A percentile compares a stretch with the other conserved stretches of the same genome.
Conservation (phyloP, 495 filamentous ascomycete genomes). For the Aspergillus conjunctus region DNA sequence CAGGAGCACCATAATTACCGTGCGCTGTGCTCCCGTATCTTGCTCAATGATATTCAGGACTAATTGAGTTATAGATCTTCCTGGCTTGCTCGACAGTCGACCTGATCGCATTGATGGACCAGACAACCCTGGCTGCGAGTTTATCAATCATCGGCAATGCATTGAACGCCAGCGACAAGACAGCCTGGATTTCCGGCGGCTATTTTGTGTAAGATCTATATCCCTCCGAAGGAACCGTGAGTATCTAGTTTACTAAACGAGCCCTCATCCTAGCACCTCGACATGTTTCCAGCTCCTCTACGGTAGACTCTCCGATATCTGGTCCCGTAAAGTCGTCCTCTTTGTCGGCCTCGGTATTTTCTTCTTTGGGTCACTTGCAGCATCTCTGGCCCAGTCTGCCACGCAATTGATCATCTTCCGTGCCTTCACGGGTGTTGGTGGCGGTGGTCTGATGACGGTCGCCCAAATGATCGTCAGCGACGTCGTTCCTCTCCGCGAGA, state of each 20-base stretch:
- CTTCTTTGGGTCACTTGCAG: constrained; percentile 56
- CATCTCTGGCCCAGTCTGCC: constrained; percentile 53
- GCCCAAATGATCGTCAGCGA: constrained; percentile 59
- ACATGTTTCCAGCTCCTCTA: constrained; percentile 59
- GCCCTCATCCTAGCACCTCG: constrained; percentile 41
- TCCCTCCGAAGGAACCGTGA: neutral
- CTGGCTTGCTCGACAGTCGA: constrained; percentile 59
- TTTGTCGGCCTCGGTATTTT: constrained; percentile 54
- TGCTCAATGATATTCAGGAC: neutral
- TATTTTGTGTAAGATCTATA: constrained; percentile 52
- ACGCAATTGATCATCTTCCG: constrained; percentile 58
- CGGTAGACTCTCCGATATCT: constrained; percentile 59
- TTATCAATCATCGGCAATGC: constrained; percentile 53
- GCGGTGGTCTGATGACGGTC: constrained; percentile 58
- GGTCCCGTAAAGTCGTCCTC: constrained; percentile 57
- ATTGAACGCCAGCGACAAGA: constrained; percentile 48
- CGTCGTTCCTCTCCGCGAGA: constrained; percentile 54
- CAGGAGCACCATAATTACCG: constrained; percentile 51
- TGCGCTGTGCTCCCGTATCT: constrained; percentile 23
- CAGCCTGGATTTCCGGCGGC: constrained; percentile 56
- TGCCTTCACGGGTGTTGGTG: constrained; percentile 57
- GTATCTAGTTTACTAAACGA: neutral
- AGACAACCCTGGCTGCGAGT: constrained; percentile 55
- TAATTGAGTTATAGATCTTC: constrained; percentile 46
- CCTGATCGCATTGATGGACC: constrained; percentile 56